phyloP scores from a whole-genome alignment of 352 stramenopile species.

The Globisporangium paddicum region DNA sequence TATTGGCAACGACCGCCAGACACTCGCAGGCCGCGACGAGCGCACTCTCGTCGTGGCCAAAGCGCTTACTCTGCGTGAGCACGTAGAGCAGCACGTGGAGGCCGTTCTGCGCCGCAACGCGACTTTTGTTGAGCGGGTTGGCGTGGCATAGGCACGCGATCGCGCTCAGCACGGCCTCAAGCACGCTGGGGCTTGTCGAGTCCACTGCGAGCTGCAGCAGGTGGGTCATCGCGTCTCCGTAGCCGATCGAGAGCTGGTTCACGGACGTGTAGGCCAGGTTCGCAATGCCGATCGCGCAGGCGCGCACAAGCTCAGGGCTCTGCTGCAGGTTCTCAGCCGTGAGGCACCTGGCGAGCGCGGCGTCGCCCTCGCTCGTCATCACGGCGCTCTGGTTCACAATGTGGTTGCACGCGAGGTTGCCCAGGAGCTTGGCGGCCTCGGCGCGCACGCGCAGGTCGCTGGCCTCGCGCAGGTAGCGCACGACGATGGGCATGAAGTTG shows the following conservation, averaged over 20 bases:
- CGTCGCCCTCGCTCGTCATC: conserved; percentile 55
- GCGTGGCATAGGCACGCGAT: conserved; percentile 55
- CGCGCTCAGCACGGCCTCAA: conserved; percentile 43
- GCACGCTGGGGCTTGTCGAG: conserved; percentile 25
- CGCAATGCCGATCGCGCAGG: conserved; percentile 46
- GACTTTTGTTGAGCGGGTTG: conserved; percentile 64
- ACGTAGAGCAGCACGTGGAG: conserved; percentile 69
- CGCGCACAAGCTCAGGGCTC: conserved; percentile 31
- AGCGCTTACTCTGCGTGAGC: conserved; percentile 29
- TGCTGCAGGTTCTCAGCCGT: conserved; percentile 26
- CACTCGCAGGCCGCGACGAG: conserved; percentile 48
- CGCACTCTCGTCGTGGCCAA: conserved; percentile 25
- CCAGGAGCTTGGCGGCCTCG: conserved; percentile 58
- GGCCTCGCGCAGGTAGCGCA: conserved; percentile 51
- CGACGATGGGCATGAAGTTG: conserved; percentile 33
- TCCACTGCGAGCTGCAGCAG: conserved; percentile 66
- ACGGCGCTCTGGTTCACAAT: conserved; percentile 66
- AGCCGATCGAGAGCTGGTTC: conserved; percentile 73
- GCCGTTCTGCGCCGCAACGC: conserved; percentile 56
- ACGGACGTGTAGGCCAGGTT: conserved; percentile 67
- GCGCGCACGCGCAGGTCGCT: conserved; percentile 27
- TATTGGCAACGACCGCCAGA: conserved; percentile 39
- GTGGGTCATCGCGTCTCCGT: conserved; percentile 55
- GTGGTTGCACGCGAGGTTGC: conserved; percentile 64
- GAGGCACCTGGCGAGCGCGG: conserved; percentile 26